phyloP scores from a whole-genome alignment of 2,329 filamentous ascomycete species.

The Scedosporium aurantiacum region DNA sequence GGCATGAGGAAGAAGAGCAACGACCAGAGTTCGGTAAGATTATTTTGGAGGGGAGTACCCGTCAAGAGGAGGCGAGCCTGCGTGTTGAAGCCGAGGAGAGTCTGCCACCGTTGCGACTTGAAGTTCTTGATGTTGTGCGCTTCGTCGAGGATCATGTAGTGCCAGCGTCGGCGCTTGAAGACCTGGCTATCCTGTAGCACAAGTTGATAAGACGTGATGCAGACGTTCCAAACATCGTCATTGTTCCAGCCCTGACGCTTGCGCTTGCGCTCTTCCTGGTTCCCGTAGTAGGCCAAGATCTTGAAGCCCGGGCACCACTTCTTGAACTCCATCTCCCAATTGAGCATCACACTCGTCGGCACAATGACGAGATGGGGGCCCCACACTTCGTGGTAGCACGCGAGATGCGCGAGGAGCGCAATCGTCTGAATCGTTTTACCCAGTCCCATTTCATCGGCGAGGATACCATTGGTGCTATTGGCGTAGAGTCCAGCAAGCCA shows the following conservation, averaged over 20 bases:
- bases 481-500: slow-evolving; percentile 91
- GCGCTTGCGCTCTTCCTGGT: slow-evolving; percentile 78
- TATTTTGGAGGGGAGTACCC: slow-evolving; percentile 93
- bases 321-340: slow-evolving; percentile 99
- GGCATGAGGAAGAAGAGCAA: slow-evolving; percentile 94
- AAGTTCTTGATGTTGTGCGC: slow-evolving; percentile 99
- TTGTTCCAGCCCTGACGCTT: slow-evolving; percentile 92
- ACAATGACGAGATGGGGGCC: slow-evolving; percentile 93
- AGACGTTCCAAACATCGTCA: slow-evolving; percentile 89
- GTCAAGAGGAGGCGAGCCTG: slow-evolving; percentile 78
- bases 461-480: slow-evolving; percentile 87
- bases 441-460: slow-evolving; percentile 96
- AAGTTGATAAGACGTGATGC: slow-evolving; percentile 95
- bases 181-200: slow-evolving; percentile 89
- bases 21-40: slow-evolving; percentile 93
- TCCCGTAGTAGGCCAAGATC: slow-evolving; percentile 93
- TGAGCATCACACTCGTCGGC: slow-evolving; percentile 95
- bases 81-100: slow-evolving; percentile 86
- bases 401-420: slow-evolving; percentile 80
- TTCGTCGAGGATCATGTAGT: slow-evolving; percentile 96
- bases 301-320: slow-evolving; percentile 98
- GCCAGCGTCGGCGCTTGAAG: slow-evolving; percentile 86
- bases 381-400: slow-evolving; percentile 84
- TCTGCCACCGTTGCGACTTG: slow-evolving; percentile 94
- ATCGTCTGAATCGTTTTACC: slow-evolving; percentile 99